Evolutionary conservation across 1,284 basidiomycete species (phyloP), one percentile per base, ranked within the genome.

Genomic region (Puccinia sorghi): DNA sequence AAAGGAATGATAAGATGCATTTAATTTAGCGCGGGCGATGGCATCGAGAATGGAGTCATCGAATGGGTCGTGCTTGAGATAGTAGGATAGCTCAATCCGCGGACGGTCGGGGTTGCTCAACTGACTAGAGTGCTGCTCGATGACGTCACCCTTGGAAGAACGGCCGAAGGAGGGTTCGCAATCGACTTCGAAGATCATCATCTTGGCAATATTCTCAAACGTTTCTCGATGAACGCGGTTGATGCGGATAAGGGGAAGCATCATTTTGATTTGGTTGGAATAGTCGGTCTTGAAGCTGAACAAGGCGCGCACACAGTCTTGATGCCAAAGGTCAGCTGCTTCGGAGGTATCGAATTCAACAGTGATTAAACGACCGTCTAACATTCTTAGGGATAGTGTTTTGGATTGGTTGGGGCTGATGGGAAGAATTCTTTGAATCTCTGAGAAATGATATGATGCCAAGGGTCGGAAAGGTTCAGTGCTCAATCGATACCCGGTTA

Each of bases 261-360:
- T 22, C 81, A 81, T 80, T 81, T 82, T 57, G 81, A 81, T 74
- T 80, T 80, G 20, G 81, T 81, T 80, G 80, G 82, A 67, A 74
- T 80, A 22, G 80, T 81, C 50, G 66, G 79, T 76, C 80, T 83
- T 57, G 81, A 80, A 64, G 81, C 82, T 57, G 80, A 82, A 71
- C 81, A 81, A 54, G 81, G 80, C 80, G 12, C 59, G 27, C 17
- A 79, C 82, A 81, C 50, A 80, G 73, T 75, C 81, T 80, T 82
- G 81, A 82, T 72, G 81, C 82, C 71, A 82, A 50, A 22, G 78
- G 75, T 67, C 57, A 7, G 76, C 56, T 63, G 82, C 81, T 61
- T 82, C 83, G 57, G 82, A 74, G 4, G 83, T 84, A 69, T 82
- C 82, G 78, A 84, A 83, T 67, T 84, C 83, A 61, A 83, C 46